Evolutionary conservation across 169 alveolate species (phyloP).

Genomic region (Prorocentrum cordatum): DNA sequence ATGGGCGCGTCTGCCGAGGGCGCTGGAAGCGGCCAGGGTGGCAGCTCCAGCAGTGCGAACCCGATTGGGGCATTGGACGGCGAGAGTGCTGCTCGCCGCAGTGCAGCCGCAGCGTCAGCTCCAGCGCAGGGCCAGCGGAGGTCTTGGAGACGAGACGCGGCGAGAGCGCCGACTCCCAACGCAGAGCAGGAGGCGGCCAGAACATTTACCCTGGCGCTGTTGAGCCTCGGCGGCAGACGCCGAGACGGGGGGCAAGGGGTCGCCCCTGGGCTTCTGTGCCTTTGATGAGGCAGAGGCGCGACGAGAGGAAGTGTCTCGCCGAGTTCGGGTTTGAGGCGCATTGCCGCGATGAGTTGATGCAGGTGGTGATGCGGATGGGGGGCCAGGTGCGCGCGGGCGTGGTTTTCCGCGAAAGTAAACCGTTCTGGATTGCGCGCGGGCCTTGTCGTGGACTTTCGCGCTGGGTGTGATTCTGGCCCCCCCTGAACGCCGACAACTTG

Average conservation of each 20-base stretch:
- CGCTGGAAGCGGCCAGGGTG: not conserved
- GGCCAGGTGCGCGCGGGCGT: not conserved
- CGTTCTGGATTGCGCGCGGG: not conserved
- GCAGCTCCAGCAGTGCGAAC: not conserved
- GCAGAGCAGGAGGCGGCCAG: too few species aligned
- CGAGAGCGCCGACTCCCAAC: too few species aligned
- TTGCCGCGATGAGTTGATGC: not conserved
- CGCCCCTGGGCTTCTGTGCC: too few species aligned
- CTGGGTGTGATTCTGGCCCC: not conserved
- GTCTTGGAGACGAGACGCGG: too few species aligned
- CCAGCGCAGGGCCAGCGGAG: too few species aligned
- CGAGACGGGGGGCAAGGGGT: too few species aligned
- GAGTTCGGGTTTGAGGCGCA: not conserved
- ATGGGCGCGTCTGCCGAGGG: not conserved
- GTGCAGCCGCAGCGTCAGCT: too few species aligned
- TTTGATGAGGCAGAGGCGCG: too few species aligned
- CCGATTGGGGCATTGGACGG: too few species aligned
- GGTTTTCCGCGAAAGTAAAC: not conserved
- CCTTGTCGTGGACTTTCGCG: not conserved
- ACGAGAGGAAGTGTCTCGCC: not conserved
- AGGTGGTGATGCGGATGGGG: not conserved
- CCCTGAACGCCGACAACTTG: not conserved
- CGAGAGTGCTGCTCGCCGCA: too few species aligned
- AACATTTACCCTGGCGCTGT: too few species aligned
- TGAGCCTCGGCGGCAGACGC: too few species aligned